A percentile compares a stretch with the other conserved stretches of the same genome.
phyloP scores from a whole-genome alignment of 2,329 filamentous ascomycete genomes.

The Colletotrichum somersetense region DNA sequence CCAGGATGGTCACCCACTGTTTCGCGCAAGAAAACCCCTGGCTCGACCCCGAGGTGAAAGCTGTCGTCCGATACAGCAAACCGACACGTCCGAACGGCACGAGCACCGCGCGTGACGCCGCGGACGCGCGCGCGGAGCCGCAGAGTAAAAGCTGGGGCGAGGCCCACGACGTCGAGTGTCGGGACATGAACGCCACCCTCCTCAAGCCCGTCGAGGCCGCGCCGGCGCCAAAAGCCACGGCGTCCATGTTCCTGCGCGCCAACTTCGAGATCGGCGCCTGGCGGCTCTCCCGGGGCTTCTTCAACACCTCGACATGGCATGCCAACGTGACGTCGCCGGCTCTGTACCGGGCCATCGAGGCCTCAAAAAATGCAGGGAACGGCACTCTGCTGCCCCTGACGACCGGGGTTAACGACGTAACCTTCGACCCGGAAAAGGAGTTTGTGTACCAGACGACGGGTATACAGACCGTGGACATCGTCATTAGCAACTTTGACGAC shows the following conservation, averaged over 20 bases:
- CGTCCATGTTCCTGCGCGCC: constrained; percentile 61
- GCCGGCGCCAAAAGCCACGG: constrained; percentile 54
- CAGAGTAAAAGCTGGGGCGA: constrained; percentile 64
- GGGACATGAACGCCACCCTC: constrained; percentile 64
- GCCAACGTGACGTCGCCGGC: constrained; percentile 52
- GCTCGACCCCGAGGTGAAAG: constrained; percentile 49
- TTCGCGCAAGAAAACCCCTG: constrained; percentile 51
- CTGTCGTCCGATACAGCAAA: constrained; percentile 49
- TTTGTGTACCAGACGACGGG: constrained; percentile 32
- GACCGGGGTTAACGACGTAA: constrained; percentile 48
- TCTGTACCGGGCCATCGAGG: constrained; percentile 52
- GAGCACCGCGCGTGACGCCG: too few species aligned
- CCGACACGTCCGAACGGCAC: neutral
- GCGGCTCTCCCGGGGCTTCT: constrained; percentile 65
- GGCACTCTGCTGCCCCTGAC: neutral
- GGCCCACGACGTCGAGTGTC: constrained; percentile 61
- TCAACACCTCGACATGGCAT: constrained; percentile 66
- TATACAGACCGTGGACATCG: constrained; percentile 44
- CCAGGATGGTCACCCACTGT: constrained; percentile 59
- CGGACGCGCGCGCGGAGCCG: too few species aligned
- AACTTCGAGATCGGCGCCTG: constrained; percentile 69
- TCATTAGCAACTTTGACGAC: constrained; percentile 52
- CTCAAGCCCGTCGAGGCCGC: constrained; percentile 56
- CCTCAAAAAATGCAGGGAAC: constrained; percentile 16
- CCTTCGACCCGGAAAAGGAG: constrained; percentile 47